Base-by-base conservation (phyloP, 768 basidiomycete genomes). In the Mycena haematopus region DNA sequence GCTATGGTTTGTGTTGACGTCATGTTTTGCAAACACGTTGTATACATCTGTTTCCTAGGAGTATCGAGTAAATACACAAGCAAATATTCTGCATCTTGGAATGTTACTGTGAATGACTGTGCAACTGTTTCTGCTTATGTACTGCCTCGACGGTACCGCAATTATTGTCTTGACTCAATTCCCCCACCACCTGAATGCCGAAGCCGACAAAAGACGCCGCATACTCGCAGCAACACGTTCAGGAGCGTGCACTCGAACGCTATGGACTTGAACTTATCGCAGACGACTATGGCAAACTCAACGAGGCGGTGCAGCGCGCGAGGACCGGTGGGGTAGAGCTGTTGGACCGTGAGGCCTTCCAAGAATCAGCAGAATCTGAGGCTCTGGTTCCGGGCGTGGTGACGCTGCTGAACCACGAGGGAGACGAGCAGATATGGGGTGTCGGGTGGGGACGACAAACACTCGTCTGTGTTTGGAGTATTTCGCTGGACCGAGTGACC, bases 151-250 rank as follows among this genome's bases (percentile, higher is more conserved):
- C 51, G 31, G 22, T 40, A 61, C 44, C 31, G 35, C 51, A 29
- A 31, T n/a, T n/a, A 42, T 42, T 9, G 42, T 4, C 50, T 56
- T 56, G 40, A 22, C 42, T 45, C 35, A 25, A 19, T n/a, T 54
- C 56, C 17, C 40, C 52, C 27, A 54, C 21, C 10, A 53, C 15
- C 25, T 24, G 49, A 8, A 67, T 67, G 62, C 65, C 65, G 0
- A 67, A 67, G 17, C 51, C 65, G 25, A 58, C 45, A 11, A 67
- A 67, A 40, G 65, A 67, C 31, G 27, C 53, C 21, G 21, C 53
- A 25, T 67, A 67, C 62, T 67, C 65, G 7, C 46, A 67, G 21
- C 29, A 67, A 49, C 65, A 67, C 55, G 65, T 67, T 13, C 52
- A 53, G 9, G 62, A 67, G 22, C 65, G 65, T 25, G 65, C 62